These are phyloP conservation scores for Leccinum sublutescens DNA, from an alignment of 768 basidiomycete genomes.

Conservation along the genomic window DNA sequence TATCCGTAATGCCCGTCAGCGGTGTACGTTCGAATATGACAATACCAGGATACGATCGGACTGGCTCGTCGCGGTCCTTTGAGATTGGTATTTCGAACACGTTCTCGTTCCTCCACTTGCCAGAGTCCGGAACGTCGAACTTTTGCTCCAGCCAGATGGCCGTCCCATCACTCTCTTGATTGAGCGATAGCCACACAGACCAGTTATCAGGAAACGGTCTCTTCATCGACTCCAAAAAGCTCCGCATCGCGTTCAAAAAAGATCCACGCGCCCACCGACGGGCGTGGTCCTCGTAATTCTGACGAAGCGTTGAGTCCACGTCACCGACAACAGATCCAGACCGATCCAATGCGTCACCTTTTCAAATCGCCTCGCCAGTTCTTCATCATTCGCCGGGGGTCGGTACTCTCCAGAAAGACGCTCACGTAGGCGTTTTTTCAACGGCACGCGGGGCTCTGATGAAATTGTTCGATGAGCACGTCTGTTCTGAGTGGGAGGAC, in stretches of 20 bases:
- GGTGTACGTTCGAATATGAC: slow-evolving; percentile 78
- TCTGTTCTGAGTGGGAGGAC: slow-evolving; percentile 18
- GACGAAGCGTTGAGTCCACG: slow-evolving; percentile 12
- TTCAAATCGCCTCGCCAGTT: slow-evolving; percentile 61
- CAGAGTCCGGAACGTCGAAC: slow-evolving; percentile 65
- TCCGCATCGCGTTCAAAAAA: slow-evolving; percentile 45
- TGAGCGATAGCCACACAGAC: slow-evolving; percentile 73
- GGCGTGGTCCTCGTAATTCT: slow-evolving; percentile 74
- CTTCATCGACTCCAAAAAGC: slow-evolving; percentile 38
- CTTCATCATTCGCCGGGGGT: slow-evolving; percentile 60
- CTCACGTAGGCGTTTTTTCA: slow-evolving; percentile 33
- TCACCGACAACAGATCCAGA: neutral
- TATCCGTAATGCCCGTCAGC: slow-evolving; percentile 56
- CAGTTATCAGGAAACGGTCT: slow-evolving; percentile 41
- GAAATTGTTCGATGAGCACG: slow-evolving; percentile 18
- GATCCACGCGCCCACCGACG: slow-evolving; percentile 74
- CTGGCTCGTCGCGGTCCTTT: slow-evolving; percentile 16
- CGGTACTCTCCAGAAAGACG: slow-evolving; percentile 45
- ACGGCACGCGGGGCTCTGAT: slow-evolving; percentile 21
- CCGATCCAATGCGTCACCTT: slow-evolving; percentile 45
- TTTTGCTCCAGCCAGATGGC: slow-evolving; percentile 81
- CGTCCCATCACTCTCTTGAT: slow-evolving; percentile 69
- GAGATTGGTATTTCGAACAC: slow-evolving; percentile 58
- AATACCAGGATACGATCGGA: slow-evolving; percentile 51
- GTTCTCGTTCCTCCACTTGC: slow-evolving; percentile 56